Evolutionary conservation across 495 filamentous ascomycete genomes (phyloP), one percentile per base, ranked within the genome.

Genomic region (Aspergillus steynii): DNA sequence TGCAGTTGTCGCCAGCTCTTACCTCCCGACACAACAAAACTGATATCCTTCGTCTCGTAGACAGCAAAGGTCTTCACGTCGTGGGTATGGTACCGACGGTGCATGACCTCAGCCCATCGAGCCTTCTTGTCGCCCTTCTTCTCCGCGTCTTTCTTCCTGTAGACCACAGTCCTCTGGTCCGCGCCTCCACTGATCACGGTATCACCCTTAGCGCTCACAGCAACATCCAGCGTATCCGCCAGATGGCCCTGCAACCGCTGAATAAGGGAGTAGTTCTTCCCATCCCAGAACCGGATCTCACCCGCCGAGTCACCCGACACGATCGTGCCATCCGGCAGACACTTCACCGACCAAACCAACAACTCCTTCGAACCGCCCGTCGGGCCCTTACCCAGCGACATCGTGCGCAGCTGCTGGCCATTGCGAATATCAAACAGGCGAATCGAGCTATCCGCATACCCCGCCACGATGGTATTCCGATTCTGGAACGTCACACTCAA

Each of bases 61-160:
- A 90, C 86, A 53, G 93, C 92, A 85, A 99, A 91, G 14, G 93
- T 85, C 75, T 97, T 97, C 63, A 98, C 92, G 79, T 99, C 95
- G 69, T 97, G 92, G 14, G 82, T 83, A 68, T 99, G 96, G 68
- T 90, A 90, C 68, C 92, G 82, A 59, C 87, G 79, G 65, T 96
- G 91, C 64, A 85, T 86, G n/a, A 90, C 77, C 75, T 95, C 92
- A 12, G 84, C 86, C 96, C 96, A 98, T 69, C 90, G 81, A 60
- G 71, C 71, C 32, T 77, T 77, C 53, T 86, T 83, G 54, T 85
- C 83, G 46, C 82, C 79, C 60, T 80, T 79, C 60, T 81, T 82
- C 51, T 84, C 83, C n/a, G 75, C 73, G 6, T 70, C 72, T 53
- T 77, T 76, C 62, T 77, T 78, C 74, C 85, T 86, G 71, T 94